Conservation (phyloP, 2,329 filamentous ascomycete species). For the Juglanconis juglandina region DNA sequence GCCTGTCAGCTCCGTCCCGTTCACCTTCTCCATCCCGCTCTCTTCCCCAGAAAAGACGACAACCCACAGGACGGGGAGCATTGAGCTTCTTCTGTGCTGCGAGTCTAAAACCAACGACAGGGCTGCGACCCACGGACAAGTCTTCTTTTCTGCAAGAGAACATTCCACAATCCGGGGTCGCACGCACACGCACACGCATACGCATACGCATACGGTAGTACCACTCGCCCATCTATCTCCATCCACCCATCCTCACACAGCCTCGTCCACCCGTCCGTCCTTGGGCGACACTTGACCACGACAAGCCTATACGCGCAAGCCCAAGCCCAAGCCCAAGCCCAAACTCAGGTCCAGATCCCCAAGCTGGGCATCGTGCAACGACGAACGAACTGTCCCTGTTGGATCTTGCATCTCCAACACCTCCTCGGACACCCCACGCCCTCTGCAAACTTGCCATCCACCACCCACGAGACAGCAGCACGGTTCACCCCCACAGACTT, state of each 20-base stretch:
- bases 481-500: slow-evolving; percentile 5
- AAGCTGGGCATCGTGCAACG: too few relatives aligned
- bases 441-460: slow-evolving; percentile 8
- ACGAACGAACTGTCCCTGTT: not conserved
- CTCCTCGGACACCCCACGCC: slow-evolving; percentile 10
- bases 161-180: slow-evolving; percentile 10
- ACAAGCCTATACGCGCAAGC: slow-evolving; percentile 4
- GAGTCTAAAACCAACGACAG: slow-evolving; percentile 7
- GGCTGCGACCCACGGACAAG: slow-evolving; percentile 8
- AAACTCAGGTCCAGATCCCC: too few relatives aligned
- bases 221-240: not conserved
- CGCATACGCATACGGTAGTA: too few relatives aligned
- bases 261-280: not conserved
- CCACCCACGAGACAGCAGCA: not conserved
- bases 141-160: slow-evolving; percentile 11
- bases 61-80: slow-evolving; percentile 6
- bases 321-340: too few relatives aligned
- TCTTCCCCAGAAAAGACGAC: slow-evolving; percentile 12
- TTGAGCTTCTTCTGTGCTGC: slow-evolving; percentile 5
- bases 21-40: slow-evolving; percentile 18
- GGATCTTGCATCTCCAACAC: not conserved
- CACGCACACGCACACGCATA: not conserved
- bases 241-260: not conserved
- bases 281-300: slow-evolving; percentile 3
- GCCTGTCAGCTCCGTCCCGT: slow-evolving; percentile 10